phyloP scores from a whole-genome alignment of 805 yeast genomes.

The Kregervanrija fluxuum region DNA sequence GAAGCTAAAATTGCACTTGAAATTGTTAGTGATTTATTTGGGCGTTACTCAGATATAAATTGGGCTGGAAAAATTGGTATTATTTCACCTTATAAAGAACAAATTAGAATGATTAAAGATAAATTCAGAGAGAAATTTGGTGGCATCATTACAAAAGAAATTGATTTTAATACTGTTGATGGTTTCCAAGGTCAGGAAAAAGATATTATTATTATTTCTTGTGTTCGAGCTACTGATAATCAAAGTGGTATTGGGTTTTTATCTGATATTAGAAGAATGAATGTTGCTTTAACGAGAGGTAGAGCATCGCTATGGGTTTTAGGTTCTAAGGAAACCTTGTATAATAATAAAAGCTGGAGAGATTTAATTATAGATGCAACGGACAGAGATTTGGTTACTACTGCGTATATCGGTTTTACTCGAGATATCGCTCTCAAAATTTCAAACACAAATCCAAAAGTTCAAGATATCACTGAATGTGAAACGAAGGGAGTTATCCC shows the following conservation, averaged over 20 bases:
- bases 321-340: slow-evolving; percentile 67
- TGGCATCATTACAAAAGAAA: slow-evolving; percentile 46
- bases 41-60: slow-evolving; percentile 38
- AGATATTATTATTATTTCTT: slow-evolving; percentile 86
- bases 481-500: background rate
- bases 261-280: slow-evolving; percentile 90
- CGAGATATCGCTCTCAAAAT: background rate
- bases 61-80: slow-evolving; percentile 77
- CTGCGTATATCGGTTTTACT: slow-evolving; percentile 23
- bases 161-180: slow-evolving; percentile 92
- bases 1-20: slow-evolving; percentile 76
- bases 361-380: slow-evolving; percentile 61
- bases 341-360: slow-evolving; percentile 65
- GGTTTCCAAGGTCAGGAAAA: slow-evolving; percentile 98
- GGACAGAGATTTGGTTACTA: slow-evolving; percentile 30
- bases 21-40: slow-evolving; percentile 48
- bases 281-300: slow-evolving; percentile 94
- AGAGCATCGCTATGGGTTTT: slow-evolving; percentile 86
- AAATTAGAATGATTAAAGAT: slow-evolving; percentile 51
- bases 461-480: background rate
- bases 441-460: background rate
- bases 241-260: slow-evolving; percentile 75
- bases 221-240: slow-evolving; percentile 77
- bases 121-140: slow-evolving; percentile 60
- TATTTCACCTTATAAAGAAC: slow-evolving; percentile 93